A percentile compares a stretch with the other conserved stretches of the same genome.
Conservation (phyloP, 2,329 filamentous ascomycete genomes). For the Aquanectria penicillioides region DNA sequence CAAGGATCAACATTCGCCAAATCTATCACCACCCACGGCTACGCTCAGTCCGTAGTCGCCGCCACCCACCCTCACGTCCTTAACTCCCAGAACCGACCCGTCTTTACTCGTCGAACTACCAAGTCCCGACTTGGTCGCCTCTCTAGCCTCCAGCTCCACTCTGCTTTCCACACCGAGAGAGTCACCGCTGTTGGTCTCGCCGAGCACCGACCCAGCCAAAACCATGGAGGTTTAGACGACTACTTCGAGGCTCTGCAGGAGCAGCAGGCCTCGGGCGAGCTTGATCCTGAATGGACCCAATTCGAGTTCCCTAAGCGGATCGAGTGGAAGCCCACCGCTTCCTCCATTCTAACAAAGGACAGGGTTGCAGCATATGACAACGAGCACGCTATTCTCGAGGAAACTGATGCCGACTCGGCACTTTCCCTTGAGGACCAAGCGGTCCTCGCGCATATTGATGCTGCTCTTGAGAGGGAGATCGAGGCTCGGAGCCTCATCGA, state of each 20-base stretch:
- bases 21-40: slow-evolving; percentile 95
- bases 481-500: slow-evolving; percentile 61
- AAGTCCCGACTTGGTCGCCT: slow-evolving; percentile 63
- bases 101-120: slow-evolving; percentile 68
- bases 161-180: slow-evolving; percentile 76
- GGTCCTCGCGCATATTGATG: slow-evolving; percentile 83
- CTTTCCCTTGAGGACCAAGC: slow-evolving; percentile 62
- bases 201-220: slow-evolving; percentile 65
- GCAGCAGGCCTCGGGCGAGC: slow-evolving; percentile 69
- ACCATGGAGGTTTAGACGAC: slow-evolving; percentile 79
- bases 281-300: slow-evolving; percentile 88
- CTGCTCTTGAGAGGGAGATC: slow-evolving; percentile 83
- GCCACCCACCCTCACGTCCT: slow-evolving; percentile 83
- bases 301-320: slow-evolving; percentile 90
- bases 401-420: slow-evolving; percentile 49
- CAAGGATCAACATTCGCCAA: slow-evolving; percentile 88
- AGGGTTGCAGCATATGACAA: slow-evolving; percentile 53
- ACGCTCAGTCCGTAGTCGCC: slow-evolving; percentile 96
- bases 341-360: slow-evolving; percentile 69
- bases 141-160: slow-evolving; percentile 72
- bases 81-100: slow-evolving; percentile 76
- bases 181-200: slow-evolving; percentile 57
- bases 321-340: slow-evolving; percentile 80
- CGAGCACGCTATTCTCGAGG: slow-evolving; percentile 46
- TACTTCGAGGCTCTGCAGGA: slow-evolving; percentile 93